These are phyloP conservation scores for Hygrocybe coccinea DNA, from an alignment of 768 basidiomycete genomes.

Conservation along the genomic window DNA sequence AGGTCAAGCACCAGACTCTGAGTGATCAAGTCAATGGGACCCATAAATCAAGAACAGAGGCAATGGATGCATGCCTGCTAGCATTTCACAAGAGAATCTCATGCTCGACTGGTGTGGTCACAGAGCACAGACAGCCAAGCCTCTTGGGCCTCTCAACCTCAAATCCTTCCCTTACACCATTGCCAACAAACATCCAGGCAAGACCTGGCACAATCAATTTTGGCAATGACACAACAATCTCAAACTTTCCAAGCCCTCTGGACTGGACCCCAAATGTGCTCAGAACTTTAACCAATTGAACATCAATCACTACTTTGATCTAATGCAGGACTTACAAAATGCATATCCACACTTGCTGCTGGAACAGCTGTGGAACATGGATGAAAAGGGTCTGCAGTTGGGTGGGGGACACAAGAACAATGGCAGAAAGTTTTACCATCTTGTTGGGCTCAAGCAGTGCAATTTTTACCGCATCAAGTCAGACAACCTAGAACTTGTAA, in stretches of 20 bases:
- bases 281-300: slow-evolving; percentile 22
- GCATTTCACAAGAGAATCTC: slow-evolving; percentile 5
- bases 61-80: slow-evolving; percentile 4
- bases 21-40: not conserved
- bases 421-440: not conserved
- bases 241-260: slow-evolving; percentile 18
- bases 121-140: slow-evolving; percentile 4
- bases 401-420: slow-evolving; percentile 4
- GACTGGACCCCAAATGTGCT: slow-evolving; percentile 28
- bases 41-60: not conserved
- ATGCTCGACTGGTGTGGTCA: slow-evolving; percentile 16
- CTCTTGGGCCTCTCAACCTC: not conserved
- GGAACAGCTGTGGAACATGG: slow-evolving; percentile 27
- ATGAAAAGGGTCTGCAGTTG: slow-evolving; percentile 29
- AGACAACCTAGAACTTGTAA: slow-evolving; percentile 41
- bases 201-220: slow-evolving; percentile 13
- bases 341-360: slow-evolving; percentile 14
- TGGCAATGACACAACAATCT: slow-evolving; percentile 14
- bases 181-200: slow-evolving; percentile 1
- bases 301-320: slow-evolving; percentile 12
- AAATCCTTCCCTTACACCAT: not conserved
- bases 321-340: slow-evolving; percentile 6
- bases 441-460: not conserved
- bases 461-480: slow-evolving; percentile 20
- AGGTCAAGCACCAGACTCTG: not conserved